Evolutionary conservation across 495 filamentous ascomycete species (phyloP).

Genomic region (Neurospora africana): DNA sequence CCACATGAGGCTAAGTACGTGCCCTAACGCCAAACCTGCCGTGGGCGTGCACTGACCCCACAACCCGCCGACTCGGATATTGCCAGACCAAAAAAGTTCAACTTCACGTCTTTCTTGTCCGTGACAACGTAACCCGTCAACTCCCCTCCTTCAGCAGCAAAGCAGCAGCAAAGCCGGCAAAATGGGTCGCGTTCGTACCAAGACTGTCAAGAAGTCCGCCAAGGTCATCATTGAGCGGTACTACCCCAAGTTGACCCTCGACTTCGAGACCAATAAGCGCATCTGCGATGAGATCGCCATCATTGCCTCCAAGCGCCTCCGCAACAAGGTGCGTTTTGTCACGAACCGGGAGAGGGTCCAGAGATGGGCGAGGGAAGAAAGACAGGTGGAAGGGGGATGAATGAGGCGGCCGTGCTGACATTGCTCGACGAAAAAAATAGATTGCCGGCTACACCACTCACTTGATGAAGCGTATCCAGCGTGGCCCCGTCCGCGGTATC

Average conservation of each 20-base stretch:
- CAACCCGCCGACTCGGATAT: background rate
- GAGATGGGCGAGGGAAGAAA: background rate
- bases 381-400: background rate
- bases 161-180: constrained; percentile 48
- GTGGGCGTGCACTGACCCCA: background rate
- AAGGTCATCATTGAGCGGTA: constrained; percentile 99
- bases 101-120: background rate
- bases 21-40: background rate
- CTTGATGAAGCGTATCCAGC: constrained; percentile 97
- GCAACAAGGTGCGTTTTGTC: constrained; percentile 71
- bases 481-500: constrained; percentile 97
- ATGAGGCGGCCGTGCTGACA: background rate
- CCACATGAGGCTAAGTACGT: background rate
- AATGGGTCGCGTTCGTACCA: constrained; percentile 96
- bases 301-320: constrained; percentile 92
- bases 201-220: constrained; percentile 99
- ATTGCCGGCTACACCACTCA: constrained; percentile 98
- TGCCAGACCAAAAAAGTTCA: background rate
- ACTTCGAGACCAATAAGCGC: constrained; percentile 99
- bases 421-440: too few relatives aligned
- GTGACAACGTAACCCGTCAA: constrained; percentile 1
- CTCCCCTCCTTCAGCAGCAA: constrained; percentile 9
- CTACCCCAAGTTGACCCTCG: constrained; percentile 96
- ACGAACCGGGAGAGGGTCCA: background rate
- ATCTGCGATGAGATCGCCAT: constrained; percentile 99